phyloP scores from a whole-genome alignment of 2,329 filamentous ascomycete species.

The Xylariaceae sp. region DNA sequence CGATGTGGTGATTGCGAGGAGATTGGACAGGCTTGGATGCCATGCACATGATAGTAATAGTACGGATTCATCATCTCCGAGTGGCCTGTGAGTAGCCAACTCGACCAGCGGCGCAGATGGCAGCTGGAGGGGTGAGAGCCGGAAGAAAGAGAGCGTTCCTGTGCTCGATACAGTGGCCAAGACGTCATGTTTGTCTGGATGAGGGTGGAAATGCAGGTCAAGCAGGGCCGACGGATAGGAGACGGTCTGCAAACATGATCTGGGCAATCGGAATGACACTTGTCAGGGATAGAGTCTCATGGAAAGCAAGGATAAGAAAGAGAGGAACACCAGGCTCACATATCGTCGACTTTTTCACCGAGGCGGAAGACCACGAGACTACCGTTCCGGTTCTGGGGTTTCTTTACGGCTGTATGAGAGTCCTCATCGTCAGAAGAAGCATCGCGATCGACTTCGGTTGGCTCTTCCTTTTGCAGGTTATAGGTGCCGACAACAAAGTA shows the following conservation, averaged over 20 bases:
- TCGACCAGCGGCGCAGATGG: constrained; percentile 28
- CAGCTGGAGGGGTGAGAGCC: constrained; percentile 32
- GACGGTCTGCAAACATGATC: constrained; percentile 53
- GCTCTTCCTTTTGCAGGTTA: constrained; percentile 54
- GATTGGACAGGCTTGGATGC: constrained; percentile 52
- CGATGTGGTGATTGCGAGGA: constrained; percentile 67
- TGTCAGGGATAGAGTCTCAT: constrained; percentile 10
- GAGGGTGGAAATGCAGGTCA: constrained; percentile 74
- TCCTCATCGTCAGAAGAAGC: constrained; percentile 20
- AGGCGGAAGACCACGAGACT: constrained; percentile 65
- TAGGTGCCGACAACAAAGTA: constrained; percentile 83
- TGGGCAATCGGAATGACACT: constrained; percentile 31
- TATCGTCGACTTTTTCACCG: constrained; percentile 34
- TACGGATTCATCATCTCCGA: constrained; percentile 49
- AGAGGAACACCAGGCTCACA: constrained; percentile 45
- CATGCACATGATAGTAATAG: constrained; percentile 70
- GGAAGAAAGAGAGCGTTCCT: constrained; percentile 62
- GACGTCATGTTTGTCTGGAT: constrained; percentile 41
- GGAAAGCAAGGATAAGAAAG: constrained; percentile 3
- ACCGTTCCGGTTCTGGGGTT: constrained; percentile 62
- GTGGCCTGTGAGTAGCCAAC: constrained; percentile 41
- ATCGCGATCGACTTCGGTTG: constrained; percentile 18
- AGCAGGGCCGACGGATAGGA: constrained; percentile 68
- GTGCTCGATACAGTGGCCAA: constrained; percentile 76
- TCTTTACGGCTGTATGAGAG: constrained; percentile 17